A percentile compares a stretch with the other conserved stretches of the same genome.
Conservation (phyloP, 352 stramenopile species). For the Globisporangium okanoganense region DNA sequence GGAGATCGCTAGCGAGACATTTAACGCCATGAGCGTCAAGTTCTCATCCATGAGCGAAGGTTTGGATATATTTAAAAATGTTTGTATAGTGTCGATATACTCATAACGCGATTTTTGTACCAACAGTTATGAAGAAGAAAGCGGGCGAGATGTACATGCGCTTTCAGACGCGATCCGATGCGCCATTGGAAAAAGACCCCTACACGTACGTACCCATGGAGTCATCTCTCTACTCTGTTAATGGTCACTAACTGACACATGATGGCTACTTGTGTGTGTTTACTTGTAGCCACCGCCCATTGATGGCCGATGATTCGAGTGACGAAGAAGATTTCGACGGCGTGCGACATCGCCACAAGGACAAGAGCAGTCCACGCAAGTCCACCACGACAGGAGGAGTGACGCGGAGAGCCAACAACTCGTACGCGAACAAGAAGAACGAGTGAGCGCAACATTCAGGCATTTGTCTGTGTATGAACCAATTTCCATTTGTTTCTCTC, state of each 20-base stretch:
- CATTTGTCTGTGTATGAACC: not conserved
- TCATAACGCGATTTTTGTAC: not conserved
- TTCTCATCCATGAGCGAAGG: conserved; percentile 78
- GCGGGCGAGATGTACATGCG: conserved; percentile 82
- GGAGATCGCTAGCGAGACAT: conserved; percentile 73
- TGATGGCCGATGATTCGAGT: conserved; percentile 68
- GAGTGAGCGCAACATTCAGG: conserved; percentile 20
- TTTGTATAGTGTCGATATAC: too few species aligned
- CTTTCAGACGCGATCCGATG: conserved; percentile 69
- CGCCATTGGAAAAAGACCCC: conserved; percentile 41
- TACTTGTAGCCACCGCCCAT: conserved; percentile 45
- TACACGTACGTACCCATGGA: conserved; percentile 41
- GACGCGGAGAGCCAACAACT: conserved; percentile 19
- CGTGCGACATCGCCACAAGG: conserved; percentile 39
- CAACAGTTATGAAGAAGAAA: conserved; percentile 69
- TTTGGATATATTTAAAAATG: too few species aligned
- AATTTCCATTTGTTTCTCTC: not conserved
- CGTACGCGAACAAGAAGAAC: conserved; percentile 54
- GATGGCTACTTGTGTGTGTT: conserved; percentile 12
- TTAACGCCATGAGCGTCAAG: conserved; percentile 61
- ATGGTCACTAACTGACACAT: not conserved
- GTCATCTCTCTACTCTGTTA: too few species aligned
- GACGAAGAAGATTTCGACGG: conserved; percentile 59
- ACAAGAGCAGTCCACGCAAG: conserved; percentile 15
- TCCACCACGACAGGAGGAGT: conserved; percentile 6